Evolutionary conservation across 805 yeast species (phyloP), one percentile per base, ranked within the genome.

Genomic region (Myxozyma nipponensis): DNA sequence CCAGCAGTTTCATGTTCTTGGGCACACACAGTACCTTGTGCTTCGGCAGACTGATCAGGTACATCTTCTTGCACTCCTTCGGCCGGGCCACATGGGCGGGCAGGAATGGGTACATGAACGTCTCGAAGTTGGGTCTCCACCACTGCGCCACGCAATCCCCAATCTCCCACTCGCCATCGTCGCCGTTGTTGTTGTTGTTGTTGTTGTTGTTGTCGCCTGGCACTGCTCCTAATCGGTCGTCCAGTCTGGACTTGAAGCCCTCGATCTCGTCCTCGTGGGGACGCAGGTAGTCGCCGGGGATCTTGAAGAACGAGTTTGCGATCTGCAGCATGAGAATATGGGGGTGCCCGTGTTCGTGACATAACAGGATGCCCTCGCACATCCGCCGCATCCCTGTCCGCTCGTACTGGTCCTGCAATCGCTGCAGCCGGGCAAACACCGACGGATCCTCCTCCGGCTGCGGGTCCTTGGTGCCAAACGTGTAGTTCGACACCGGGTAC

Each of bases 71-170:
- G 56, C 68, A 64, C 45, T 65, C 69, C 49, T 64, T 66, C 17
- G 69, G 69, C 23, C 66, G 58, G 3, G 68, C 50, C n/a, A 65
- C 62, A 40, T 65, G 69, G 3, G 69, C 66, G 7, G 69, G 69
- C n/a, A 65, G 57, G 47, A 62, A 65, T 21, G 69, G 69, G 49
- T 65, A 65, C 52, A 62, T 62, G 53, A 60, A 59, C 2, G 60
- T 50, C 26, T 65, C 68, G 42, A 64, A 66, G 46, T 63, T 64
- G 1, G 69, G 69, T 35, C 69, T 52, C 69, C 69, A 65, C 69
- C 69, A 65, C 41, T 65, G 68, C 2, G 67, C 62, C 22, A 65
- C 39, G 42, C 69, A 66, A 41, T 65, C 69, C 23, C 67, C 64
- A 35, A 65, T 54, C 23, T 61, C 56, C 69, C 69, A 65, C 28